Base-by-base conservation (phyloP, 2,329 filamentous ascomycete species). In the Zymoseptoria tritici region DNA sequence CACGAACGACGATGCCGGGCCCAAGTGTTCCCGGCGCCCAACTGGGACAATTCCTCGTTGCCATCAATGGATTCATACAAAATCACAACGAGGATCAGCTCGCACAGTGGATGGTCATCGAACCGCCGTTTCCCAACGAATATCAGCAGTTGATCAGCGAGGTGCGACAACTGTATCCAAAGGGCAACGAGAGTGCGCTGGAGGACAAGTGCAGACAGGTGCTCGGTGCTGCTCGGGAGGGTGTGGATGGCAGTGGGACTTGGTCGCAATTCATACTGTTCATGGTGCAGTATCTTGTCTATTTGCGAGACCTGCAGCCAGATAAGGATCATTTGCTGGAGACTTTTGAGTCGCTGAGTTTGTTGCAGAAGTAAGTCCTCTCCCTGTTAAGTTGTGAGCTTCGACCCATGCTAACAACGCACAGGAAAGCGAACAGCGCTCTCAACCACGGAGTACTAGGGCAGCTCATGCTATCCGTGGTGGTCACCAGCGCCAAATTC, bases 181-280 rank as follows among this genome's bases (percentile, higher is more conserved):
- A 70, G 50, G 74, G 73, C 9, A 66, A 71, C 6, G 74, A 78
- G 64, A 77, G 82, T 11, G 80, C 81, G 16, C 78, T 91, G 53
- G 85, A 87, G 54, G 79, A 78, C 61, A 79, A 86, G 62, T 84
- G 90, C 63, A 84, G 86, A 60, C 80, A 79, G 52, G 77, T 82
- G 9, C 79, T 93, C 1, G 86, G 87, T 0, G 81, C 86, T 61
- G 83, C 86, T 7, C 82, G 87, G 56, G 81, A 88, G 50, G 81
- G 84, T 1, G 78, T 80, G 0, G 84, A 88, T 56, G 86, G 85
- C 1, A 80, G 83, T 63, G 85, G 86, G 7, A 80, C 82, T 0
- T 96, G 91, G 90, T 83, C 85, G 0, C 84, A 88, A 1, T 91
- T 96, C 71, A 79, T 88, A 55, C 82, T 85, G 2, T 95, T 96